phyloP scores from a whole-genome alignment of 495 filamentous ascomycete species.

The Penicillium daleae region DNA sequence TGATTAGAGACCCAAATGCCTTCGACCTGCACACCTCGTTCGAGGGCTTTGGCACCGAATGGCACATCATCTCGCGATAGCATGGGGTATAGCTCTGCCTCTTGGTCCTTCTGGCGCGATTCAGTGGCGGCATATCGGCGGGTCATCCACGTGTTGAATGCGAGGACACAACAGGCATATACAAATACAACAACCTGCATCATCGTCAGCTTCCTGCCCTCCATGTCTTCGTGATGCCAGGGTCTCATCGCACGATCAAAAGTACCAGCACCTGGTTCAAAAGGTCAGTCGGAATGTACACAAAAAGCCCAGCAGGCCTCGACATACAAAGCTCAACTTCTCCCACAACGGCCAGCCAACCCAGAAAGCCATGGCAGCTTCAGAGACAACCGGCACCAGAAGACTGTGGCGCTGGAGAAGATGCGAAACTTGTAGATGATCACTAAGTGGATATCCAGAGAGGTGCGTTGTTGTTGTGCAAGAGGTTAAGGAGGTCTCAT shows the following conservation, averaged over 20 bases:
- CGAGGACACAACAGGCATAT: conserved; percentile 46
- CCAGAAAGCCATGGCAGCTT: conserved; percentile 64
- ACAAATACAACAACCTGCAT: conserved; percentile 51
- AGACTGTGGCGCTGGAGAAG: not conserved
- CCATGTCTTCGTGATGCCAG: not conserved
- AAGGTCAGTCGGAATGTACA: conserved; percentile 40
- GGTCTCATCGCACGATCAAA: conserved; percentile 47
- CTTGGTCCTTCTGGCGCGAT: conserved; percentile 60
- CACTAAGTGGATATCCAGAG: not conserved
- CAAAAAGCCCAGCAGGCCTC: conserved; percentile 84
- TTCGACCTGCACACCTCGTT: conserved; percentile 82
- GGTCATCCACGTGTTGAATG: conserved; percentile 65
- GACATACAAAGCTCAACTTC: conserved; percentile 85
- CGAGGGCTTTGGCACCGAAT: conserved; percentile 87
- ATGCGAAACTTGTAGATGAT: not conserved
- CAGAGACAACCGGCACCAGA: not conserved
- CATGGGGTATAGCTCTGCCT: conserved; percentile 35
- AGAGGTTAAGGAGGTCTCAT: not conserved
- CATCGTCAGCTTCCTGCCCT: conserved; percentile 34
- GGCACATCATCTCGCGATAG: conserved; percentile 65
- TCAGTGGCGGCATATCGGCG: conserved; percentile 68
- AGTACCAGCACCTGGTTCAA: conserved; percentile 44
- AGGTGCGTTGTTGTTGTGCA: not conserved
- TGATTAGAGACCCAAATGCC: conserved; percentile 84
- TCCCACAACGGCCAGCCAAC: conserved; percentile 81